Percentiles rank a stretch among this genome's conserved stretches.
Evolutionary conservation across 75 land plant genomes (phyloP).

Genomic region (Selaginella tamariscina): DNA sequence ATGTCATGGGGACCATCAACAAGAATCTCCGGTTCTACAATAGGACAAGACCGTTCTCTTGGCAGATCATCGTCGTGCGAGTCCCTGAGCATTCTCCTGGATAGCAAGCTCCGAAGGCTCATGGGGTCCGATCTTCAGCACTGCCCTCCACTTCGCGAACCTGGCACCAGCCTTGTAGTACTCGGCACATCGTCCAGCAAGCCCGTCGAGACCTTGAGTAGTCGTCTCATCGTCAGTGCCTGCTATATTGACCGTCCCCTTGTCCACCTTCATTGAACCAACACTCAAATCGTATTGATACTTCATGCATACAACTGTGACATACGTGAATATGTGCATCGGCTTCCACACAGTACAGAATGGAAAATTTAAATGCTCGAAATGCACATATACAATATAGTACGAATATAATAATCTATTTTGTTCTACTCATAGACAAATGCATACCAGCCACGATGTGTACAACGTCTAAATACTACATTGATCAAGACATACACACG

Average conservation of each 20-base stretch:
- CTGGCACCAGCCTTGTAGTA: constrained; percentile 87
- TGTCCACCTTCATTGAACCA: constrained; percentile 31
- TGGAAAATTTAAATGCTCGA: no score
- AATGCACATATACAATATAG: no score
- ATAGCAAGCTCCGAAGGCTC: constrained; percentile 74
- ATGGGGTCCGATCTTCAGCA: constrained; percentile 46
- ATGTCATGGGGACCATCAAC: constrained; percentile 66
- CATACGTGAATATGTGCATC: no score
- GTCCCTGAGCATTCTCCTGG: constrained; percentile 65
- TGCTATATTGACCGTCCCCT: constrained; percentile 31
- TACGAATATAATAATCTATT: no score
- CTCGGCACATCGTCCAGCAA: constrained; percentile 50
- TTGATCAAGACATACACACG: no score
- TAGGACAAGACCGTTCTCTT: constrained; percentile 64
- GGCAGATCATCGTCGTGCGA: constrained; percentile 49
- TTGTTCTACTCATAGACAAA: no score
- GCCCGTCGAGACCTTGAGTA: constrained; percentile 55
- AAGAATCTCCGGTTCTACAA: constrained; percentile 79
- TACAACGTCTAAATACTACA: no score
- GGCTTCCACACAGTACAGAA: no score
- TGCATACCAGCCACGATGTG: no score
- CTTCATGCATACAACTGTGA: no score
- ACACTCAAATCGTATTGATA: no score
- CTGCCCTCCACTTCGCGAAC: constrained; percentile 33
- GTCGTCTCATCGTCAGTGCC: constrained; percentile 30